Base-by-base conservation (phyloP, 1,139 yeast genomes). In the Geotrichum aggregatum region DNA sequence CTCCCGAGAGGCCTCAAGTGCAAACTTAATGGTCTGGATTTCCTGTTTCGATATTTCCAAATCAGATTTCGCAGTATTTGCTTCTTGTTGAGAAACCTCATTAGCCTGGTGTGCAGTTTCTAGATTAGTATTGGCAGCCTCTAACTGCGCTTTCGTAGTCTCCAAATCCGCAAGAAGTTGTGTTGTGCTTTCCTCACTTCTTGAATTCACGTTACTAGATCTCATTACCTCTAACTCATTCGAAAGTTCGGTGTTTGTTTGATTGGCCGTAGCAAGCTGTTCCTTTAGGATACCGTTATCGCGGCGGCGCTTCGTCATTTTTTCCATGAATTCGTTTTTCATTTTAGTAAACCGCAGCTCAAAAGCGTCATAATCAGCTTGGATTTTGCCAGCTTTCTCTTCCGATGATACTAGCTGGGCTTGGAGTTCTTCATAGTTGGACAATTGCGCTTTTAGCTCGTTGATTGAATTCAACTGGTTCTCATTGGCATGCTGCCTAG, bases 391-490 rank as follows among this genome's bases (percentile, higher is more conserved):
- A 3, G 42, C 33, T 24, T 54, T 50, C 26, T 50, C 49, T n/a
- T 44, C 47, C 14, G 52, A 34, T 26, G 50, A 49, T 18, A 46
- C 48, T 26, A 49, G 33, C 33, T 52, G 50, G 16, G 66, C 62
- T 56, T 87, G 94, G 38, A 87, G 68, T 65, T 86, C 95, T 58
- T 82, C 83, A 60, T 84, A 76, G 34, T 87, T 33, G 34, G n/a
- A 71, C 10, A 87, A 72, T 47, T 77, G 72, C 63, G 52, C 30
- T 30, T 53, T 30, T 14, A 41, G 21, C 14, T 45, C 50, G 14
- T 31, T 39, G 18, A 16, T 35, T 11, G n/a, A 26, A 16, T 39
- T 49, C 8, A 19, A 10, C 14, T 35, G 87, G 85, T 63, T 87
- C 95, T 19, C 78, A 74, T 33, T 78, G 72, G 46, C 85, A 67